Percentiles rank a stretch among this genome's conserved stretches.
phyloP scores from a whole-genome alignment of 2,329 filamentous ascomycete genomes.

The Hypomyces rosellus region DNA sequence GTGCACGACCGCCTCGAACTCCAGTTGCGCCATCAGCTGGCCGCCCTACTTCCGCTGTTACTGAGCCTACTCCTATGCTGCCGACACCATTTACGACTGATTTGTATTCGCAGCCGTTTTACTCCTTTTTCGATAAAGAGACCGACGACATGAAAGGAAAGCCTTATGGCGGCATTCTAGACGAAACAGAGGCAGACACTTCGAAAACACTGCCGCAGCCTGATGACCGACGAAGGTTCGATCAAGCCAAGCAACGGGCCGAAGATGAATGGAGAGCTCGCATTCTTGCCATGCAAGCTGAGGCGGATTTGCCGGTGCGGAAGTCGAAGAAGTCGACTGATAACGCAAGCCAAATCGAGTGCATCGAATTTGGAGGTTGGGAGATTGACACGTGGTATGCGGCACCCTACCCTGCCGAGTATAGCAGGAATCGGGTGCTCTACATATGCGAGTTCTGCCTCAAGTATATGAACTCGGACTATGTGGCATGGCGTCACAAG shows the following conservation, averaged over 20 bases:
- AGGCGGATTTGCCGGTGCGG: conserved; percentile 54
- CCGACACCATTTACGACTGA: conserved; percentile 53
- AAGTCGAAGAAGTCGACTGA: conserved; percentile 71
- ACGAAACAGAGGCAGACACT: conserved; percentile 84
- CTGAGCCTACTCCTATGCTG: conserved; percentile 22
- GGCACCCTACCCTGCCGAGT: conserved; percentile 95
- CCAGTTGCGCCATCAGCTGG: conserved; percentile 18
- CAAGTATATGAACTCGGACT: conserved; percentile 99
- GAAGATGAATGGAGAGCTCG: conserved; percentile 84
- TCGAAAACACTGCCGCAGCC: conserved; percentile 76
- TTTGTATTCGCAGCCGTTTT: conserved; percentile 70
- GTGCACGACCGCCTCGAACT: conserved; percentile 19
- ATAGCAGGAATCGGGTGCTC: conserved; percentile 91
- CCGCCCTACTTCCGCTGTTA: conserved; percentile 13
- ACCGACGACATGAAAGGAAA: conserved; percentile 85
- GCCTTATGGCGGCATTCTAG: conserved; percentile 90
- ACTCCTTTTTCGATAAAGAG: conserved; percentile 84
- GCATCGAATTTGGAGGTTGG: conserved; percentile 94
- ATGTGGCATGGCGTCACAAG: conserved; percentile 96
- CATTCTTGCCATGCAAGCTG: conserved; percentile 54
- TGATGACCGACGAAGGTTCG: conserved; percentile 78
- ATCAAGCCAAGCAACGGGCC: conserved; percentile 81
- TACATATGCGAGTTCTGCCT: conserved; percentile 99
- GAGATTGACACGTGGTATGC: conserved; percentile 99
- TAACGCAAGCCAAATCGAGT: conserved; percentile 93